Evolutionary conservation across 192 early-diverging fungal species (phyloP).

Genomic region (Coemansia sp.): DNA sequence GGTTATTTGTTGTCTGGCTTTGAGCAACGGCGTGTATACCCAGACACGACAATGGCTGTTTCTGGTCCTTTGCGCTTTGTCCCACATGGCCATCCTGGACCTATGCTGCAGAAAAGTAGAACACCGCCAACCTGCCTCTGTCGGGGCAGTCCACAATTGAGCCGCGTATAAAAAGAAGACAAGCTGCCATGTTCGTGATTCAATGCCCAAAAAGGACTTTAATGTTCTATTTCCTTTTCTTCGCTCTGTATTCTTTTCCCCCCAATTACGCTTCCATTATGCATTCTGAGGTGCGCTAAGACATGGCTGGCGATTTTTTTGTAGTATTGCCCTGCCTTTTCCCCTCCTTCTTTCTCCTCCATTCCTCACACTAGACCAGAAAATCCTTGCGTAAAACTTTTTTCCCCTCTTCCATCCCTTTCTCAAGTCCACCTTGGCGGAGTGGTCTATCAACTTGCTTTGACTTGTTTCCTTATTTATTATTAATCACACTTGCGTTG

Average conservation of each 20-base stretch:
- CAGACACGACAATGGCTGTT: neutral
- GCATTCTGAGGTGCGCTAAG: constrained; percentile 11
- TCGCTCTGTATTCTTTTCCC: neutral
- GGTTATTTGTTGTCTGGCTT: neutral
- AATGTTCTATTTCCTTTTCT: neutral
- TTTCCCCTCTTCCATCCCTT: neutral
- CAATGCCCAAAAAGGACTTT: constrained; percentile 1
- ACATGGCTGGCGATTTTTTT: constrained; percentile 6
- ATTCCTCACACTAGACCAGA: constrained; percentile 9
- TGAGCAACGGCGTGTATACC: neutral
- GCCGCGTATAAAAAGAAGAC: neutral
- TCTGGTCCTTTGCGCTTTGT: neutral
- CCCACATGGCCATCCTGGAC: neutral
- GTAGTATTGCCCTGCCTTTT: neutral
- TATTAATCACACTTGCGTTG: neutral
- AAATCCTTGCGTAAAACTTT: constrained; percentile 7
- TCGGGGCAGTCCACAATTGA: neutral
- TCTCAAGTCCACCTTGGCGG: neutral
- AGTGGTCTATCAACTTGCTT: constrained; percentile 5
- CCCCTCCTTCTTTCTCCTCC: neutral
- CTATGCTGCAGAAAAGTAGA: neutral
- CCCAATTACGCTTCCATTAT: constrained; percentile 9
- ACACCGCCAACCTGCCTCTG: neutral
- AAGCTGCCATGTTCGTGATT: neutral
- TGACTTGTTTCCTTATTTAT: constrained; percentile 1